Evolutionary conservation across 2,329 filamentous ascomycete species (phyloP), one percentile per base, ranked within the genome.

Genomic region (Fusarium graminum): DNA sequence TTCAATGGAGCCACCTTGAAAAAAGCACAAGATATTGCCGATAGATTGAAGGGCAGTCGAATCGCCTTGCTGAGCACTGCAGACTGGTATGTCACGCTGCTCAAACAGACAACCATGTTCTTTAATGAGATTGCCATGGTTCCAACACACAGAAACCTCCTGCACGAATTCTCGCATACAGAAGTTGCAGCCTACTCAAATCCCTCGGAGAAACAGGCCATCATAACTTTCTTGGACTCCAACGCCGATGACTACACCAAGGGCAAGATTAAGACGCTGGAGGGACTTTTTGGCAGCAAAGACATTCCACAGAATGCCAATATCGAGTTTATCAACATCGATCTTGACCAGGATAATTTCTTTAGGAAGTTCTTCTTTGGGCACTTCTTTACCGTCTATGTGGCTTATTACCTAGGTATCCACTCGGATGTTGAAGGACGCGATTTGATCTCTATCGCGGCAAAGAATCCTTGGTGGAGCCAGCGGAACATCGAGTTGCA

Each of bases 401-500:
- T 50, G n/a, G 34, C 46, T 6, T 41, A 50, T 10, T 41, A 50
- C 25, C 1, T 40, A 1, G 46, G 46, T 26, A 40, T 49, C 17
- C 46, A 49, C 32, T 14, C 49, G 2, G 22, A 45, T 22, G 49
- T 52, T 11, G 39, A 52, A 5, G 39, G 49, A 9, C 49, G 49
- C 44, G 49, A 52, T 25, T 36, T 52, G 49, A 52, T 45, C 29
- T 44, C 39, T 8, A 52, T 52, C 14, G 39, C 49, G 1, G 49
- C 49, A 0, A 45, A 52, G 49, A 52, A 52, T n/a, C 49, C 49
- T 7, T 52, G 49, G 49, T 52, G 49, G 29, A 52, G 49, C 22
- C 49, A 52, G 39, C 49, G 49, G 13, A 52, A 52, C 22, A 52
- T 52, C 25, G 49, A 52, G 29, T 14, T 52, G 39, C 49, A 52